Evolutionary conservation across 1,284 basidiomycete species (phyloP).

Genomic region (Trichosporon inkin): DNA sequence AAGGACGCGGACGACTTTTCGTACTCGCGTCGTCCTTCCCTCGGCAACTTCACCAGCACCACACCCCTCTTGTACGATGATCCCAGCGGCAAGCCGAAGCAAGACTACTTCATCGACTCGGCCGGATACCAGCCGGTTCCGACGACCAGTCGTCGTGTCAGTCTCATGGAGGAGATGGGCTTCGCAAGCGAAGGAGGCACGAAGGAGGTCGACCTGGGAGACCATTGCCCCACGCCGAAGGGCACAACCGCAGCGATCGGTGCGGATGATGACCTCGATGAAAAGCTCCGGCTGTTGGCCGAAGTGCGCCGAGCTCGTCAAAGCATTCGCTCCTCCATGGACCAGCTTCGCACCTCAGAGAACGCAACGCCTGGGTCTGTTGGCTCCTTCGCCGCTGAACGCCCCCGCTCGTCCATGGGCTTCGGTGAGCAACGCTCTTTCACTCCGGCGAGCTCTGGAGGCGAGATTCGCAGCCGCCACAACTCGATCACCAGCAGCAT

Average conservation of each 20-base stretch:
- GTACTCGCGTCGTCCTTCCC: constrained; percentile 2
- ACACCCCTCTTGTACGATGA: not conserved
- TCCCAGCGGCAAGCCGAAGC: not conserved
- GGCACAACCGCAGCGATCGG: not conserved
- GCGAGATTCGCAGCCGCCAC: constrained; percentile 12
- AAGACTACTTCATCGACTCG: not conserved
- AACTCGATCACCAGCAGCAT: constrained; percentile 10
- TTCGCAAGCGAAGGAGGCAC: constrained; percentile 2
- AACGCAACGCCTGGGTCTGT: not conserved
- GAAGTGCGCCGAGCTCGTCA: constrained; percentile 44
- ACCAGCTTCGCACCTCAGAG: constrained; percentile 28
- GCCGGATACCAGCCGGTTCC: constrained; percentile 4
- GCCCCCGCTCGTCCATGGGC: not conserved
- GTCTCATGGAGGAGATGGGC: constrained; percentile 18
- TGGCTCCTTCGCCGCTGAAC: not conserved
- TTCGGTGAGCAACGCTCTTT: not conserved
- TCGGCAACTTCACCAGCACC: not conserved
- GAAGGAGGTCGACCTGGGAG: constrained; percentile 1
- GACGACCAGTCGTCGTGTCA: constrained; percentile 18
- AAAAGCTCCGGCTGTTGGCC: constrained; percentile 39
- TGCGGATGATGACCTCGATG: constrained; percentile 35
- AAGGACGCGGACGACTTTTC: not conserved
- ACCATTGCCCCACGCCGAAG: not conserved
- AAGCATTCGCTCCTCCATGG: constrained; percentile 40
- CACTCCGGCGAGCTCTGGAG: not conserved